Percentiles rank a stretch among this genome's conserved stretches.
Conservation (phyloP, 2,329 filamentous ascomycete genomes). For the Colletotrichum lindemuthianum region DNA sequence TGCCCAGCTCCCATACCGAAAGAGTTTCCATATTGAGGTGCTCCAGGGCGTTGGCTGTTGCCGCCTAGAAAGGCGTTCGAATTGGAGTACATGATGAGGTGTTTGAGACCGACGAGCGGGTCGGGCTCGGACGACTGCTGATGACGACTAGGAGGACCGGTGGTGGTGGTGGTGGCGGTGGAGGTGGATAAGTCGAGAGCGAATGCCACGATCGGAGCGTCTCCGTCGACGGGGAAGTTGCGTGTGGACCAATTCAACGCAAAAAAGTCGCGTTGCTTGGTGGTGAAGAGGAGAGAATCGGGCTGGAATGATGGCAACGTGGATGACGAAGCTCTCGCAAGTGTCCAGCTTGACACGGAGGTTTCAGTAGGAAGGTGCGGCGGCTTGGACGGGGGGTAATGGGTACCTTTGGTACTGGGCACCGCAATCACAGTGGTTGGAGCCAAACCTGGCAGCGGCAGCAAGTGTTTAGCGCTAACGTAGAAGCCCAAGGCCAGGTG, state of each 20-base stretch:
- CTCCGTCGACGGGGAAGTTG: slow-evolving; percentile 19
- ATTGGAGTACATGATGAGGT: slow-evolving; percentile 81
- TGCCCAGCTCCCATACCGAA: slow-evolving; percentile 59
- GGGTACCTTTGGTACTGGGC: background rate
- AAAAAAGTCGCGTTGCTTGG: background rate
- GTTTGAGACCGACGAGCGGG: slow-evolving; percentile 22
- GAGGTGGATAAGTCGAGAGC: slow-evolving; percentile 10
- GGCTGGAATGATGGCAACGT: slow-evolving; percentile 27
- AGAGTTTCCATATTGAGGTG: slow-evolving; percentile 67
- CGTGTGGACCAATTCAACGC: slow-evolving; percentile 2
- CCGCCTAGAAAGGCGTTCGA: slow-evolving; percentile 87
- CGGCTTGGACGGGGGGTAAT: slow-evolving; percentile 32
- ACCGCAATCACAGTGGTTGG: slow-evolving; percentile 9
- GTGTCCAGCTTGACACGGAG: slow-evolving; percentile 38
- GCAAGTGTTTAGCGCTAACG: slow-evolving; percentile 10
- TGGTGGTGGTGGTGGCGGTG: background rate
- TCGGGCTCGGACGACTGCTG: slow-evolving; percentile 28
- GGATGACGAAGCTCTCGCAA: slow-evolving; percentile 38
- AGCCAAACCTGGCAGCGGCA: slow-evolving; percentile 27
- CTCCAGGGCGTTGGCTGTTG: slow-evolving; percentile 78
- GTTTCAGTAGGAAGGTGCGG: slow-evolving; percentile 36
- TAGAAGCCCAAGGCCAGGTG: background rate
- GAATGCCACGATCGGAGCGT: slow-evolving; percentile 19
- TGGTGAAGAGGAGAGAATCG: background rate
- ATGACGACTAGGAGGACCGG: slow-evolving; percentile 20